Evolutionary conservation across 768 basidiomycete species (phyloP).

Genomic region (Cystoderma amianthinum): DNA sequence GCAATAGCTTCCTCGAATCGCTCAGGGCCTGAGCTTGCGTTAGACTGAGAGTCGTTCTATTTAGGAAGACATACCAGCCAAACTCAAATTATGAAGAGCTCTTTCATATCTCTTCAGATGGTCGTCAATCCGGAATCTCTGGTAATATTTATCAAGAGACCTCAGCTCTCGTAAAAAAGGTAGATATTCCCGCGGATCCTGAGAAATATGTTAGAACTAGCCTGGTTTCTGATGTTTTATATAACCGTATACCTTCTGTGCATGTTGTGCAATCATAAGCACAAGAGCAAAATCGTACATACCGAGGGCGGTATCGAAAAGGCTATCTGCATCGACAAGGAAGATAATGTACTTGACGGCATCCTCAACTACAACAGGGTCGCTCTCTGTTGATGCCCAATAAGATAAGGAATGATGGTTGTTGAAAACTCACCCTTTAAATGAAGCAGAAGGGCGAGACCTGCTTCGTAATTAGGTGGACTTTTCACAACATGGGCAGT

Average conservation of each 20-base stretch:
- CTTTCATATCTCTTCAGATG: slow-evolving; percentile 71
- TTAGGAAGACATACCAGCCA: slow-evolving; percentile 47
- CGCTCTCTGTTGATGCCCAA: slow-evolving; percentile 31
- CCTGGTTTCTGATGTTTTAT: neutral
- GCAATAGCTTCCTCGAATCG: slow-evolving; percentile 73
- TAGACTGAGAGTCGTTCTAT: neutral
- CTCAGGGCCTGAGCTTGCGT: slow-evolving; percentile 40
- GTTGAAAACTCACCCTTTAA: slow-evolving; percentile 56
- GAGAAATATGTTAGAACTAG: slow-evolving; percentile 1
- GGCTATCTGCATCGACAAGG: slow-evolving; percentile 83
- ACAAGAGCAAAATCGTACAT: slow-evolving; percentile 99
- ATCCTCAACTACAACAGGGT: slow-evolving; percentile 82
- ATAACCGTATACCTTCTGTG: slow-evolving; percentile 69
- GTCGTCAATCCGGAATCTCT: slow-evolving; percentile 89
- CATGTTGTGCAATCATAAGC: slow-evolving; percentile 92
- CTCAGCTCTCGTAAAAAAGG: slow-evolving; percentile 92
- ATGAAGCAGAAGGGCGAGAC: slow-evolving; percentile 63
- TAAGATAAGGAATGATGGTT: neutral
- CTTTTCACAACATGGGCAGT: slow-evolving; percentile 91
- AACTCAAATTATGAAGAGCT: slow-evolving; percentile 68
- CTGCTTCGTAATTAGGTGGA: slow-evolving; percentile 88
- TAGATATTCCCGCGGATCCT: slow-evolving; percentile 98
- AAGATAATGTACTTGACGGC: slow-evolving; percentile 99
- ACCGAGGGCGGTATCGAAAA: slow-evolving; percentile 93
- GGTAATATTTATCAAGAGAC: slow-evolving; percentile 72